Conservation (phyloP, 108 stramenopile genomes). For the Mediolabrus comicus region DNA sequence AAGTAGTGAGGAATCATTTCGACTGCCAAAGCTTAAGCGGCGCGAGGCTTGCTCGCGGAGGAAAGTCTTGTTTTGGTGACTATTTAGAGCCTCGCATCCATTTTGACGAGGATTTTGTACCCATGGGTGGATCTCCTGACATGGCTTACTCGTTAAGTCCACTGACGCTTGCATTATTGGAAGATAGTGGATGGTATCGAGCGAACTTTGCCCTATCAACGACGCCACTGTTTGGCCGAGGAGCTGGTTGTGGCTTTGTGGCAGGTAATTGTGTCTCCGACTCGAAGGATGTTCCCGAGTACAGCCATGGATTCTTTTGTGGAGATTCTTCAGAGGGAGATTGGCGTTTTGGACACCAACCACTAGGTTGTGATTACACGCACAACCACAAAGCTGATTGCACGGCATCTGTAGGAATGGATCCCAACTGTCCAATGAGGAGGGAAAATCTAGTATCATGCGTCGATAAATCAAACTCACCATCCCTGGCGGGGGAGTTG, state of each 20-base stretch:
- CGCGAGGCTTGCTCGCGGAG: conserved; percentile 31
- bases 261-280: conserved; percentile 36
- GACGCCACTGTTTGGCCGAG: conserved; percentile 40
- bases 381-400: conserved; percentile 51
- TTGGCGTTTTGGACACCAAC: conserved; percentile 2
- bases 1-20: conserved; percentile 51
- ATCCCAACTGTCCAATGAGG: conserved; percentile 33
- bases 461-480: conserved; percentile 18
- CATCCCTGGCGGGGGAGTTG: conserved; percentile 24
- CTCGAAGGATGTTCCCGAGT: conserved; percentile 29
- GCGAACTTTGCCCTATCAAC: conserved; percentile 51
- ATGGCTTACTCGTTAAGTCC: conserved; percentile 42
- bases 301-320: conserved; percentile 47
- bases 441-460: conserved; percentile 35
- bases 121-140: conserved; percentile 26
- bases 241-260: conserved; percentile 50
- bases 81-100: conserved; percentile 36
- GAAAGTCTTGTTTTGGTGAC: conserved; percentile 61
- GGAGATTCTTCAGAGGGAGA: conserved; percentile 14
- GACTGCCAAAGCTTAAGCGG: conserved; percentile 42
- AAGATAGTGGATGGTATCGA: conserved; percentile 59
- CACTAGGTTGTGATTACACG: conserved; percentile 48
- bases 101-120: conserved; percentile 39
- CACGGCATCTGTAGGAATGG: not conserved
- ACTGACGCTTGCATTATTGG: conserved; percentile 43